A percentile compares a stretch with the other conserved stretches of the same genome.
Conservation (phyloP, 2,329 filamentous ascomycete species). For the Trichoderma breve region DNA sequence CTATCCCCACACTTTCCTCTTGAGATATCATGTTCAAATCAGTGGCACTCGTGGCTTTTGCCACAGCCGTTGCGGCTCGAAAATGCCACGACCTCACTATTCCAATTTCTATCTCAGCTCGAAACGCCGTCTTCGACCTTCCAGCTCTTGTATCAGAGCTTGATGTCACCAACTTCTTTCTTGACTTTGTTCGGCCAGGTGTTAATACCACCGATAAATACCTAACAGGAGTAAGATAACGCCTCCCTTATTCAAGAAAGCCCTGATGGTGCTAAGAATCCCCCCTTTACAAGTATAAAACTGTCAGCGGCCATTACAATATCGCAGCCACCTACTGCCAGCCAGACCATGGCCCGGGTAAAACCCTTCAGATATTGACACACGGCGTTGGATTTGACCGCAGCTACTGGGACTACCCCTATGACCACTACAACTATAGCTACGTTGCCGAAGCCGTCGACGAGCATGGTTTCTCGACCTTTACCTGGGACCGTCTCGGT, state of each 20-base stretch:
- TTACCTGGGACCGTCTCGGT: conserved; percentile 62
- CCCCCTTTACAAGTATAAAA: conserved; percentile 41
- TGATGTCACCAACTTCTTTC: conserved; percentile 55
- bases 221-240: conserved; percentile 42
- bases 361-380: conserved; percentile 41
- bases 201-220: conserved; percentile 47
- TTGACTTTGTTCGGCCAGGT: conserved; percentile 49
- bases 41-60: conserved; percentile 22
- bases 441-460: conserved; percentile 57
- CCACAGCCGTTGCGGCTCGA: conserved; percentile 32
- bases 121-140: conserved; percentile 53
- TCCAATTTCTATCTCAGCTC: conserved; percentile 52
- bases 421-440: conserved; percentile 59
- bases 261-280: not conserved
- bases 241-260: too few species aligned
- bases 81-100: conserved; percentile 52
- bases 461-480: conserved; percentile 55
- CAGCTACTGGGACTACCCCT: conserved; percentile 61
- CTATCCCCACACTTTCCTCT: not conserved
- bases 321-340: conserved; percentile 62
- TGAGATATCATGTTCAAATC: conserved; percentile 1
- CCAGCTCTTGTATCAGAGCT: conserved; percentile 50
- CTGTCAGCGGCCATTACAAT: conserved; percentile 52
- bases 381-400: conserved; percentile 42
- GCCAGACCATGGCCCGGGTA: conserved; percentile 45